Percentiles rank a stretch among this genome's conserved stretches.
Conservation (phyloP, 2,329 filamentous ascomycete genomes). For the Aspergillus pseudoviridinutans region DNA sequence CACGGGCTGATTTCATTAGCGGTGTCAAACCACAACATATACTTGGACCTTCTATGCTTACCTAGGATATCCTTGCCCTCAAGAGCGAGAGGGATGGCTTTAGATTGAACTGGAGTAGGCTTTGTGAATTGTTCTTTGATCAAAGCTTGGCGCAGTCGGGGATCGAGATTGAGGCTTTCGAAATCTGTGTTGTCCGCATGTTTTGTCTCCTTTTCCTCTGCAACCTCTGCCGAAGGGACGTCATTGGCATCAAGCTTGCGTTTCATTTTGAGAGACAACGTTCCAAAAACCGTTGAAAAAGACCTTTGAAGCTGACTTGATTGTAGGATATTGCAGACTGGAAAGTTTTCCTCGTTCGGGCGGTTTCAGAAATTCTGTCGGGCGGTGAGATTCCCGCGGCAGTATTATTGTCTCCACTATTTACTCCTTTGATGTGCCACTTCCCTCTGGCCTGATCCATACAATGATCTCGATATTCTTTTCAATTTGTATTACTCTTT, state of each 20-base stretch:
- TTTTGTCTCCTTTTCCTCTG: slow-evolving; percentile 22
- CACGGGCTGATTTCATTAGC: slow-evolving; percentile 58
- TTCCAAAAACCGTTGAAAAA: slow-evolving; percentile 1
- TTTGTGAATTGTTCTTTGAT: slow-evolving; percentile 77
- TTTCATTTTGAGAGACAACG: slow-evolving; percentile 39
- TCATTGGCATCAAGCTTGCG: slow-evolving; percentile 48
- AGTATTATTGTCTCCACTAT: slow-evolving; percentile 16
- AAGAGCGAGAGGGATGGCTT: slow-evolving; percentile 81
- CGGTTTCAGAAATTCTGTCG: slow-evolving; percentile 22
- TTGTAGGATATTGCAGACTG: slow-evolving; percentile 6
- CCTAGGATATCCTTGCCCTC: slow-evolving; percentile 81
- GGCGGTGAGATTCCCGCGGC: slow-evolving; percentile 32
- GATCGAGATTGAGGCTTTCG: slow-evolving; percentile 72
- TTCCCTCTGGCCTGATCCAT: neutral
- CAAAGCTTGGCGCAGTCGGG: slow-evolving; percentile 80
- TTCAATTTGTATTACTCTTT: neutral
- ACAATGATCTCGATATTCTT: neutral
- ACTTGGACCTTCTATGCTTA: slow-evolving; percentile 20
- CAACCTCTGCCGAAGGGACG: slow-evolving; percentile 38
- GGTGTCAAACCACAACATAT: neutral
- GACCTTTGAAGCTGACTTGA: neutral
- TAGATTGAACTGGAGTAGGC: slow-evolving; percentile 83
- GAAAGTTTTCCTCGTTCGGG: slow-evolving; percentile 25
- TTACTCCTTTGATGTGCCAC: neutral
- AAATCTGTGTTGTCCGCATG: slow-evolving; percentile 55